These are phyloP conservation scores for Tricholoma furcatifolium DNA, from an alignment of 768 basidiomycete species.

Conservation along the genomic window DNA sequence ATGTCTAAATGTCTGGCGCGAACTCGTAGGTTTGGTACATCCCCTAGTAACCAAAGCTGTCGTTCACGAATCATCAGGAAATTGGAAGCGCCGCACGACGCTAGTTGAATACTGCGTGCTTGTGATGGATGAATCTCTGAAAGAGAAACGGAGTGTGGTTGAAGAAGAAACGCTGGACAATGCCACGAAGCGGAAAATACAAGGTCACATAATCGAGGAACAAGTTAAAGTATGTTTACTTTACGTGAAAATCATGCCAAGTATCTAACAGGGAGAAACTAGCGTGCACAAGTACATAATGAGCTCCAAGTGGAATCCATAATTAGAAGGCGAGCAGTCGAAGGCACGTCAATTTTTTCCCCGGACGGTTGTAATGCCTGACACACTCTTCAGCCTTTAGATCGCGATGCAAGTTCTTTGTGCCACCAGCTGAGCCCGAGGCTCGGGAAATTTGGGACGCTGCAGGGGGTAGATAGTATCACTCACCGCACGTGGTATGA, in stretches of 20 bases:
- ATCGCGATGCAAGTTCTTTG: conserved; percentile 78
- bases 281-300: conserved; percentile 76
- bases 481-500: conserved; percentile 10
- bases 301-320: conserved; percentile 74
- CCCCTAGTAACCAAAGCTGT: conserved; percentile 18
- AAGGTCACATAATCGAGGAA: conserved; percentile 59
- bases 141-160: conserved; percentile 50
- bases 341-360: conserved; percentile 50
- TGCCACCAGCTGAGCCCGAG: conserved; percentile 63
- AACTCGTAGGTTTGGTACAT: conserved; percentile 66
- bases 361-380: conserved; percentile 1
- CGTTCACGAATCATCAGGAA: conserved; percentile 31
- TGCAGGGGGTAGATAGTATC: conserved; percentile 14
- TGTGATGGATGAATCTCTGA: conserved; percentile 64
- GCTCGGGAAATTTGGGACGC: conserved; percentile 56
- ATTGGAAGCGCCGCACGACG: conserved; percentile 73
- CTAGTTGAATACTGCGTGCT: conserved; percentile 75
- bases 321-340: conserved; percentile 64
- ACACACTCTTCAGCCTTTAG: conserved; percentile 57
- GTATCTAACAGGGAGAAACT: conserved; percentile 10
- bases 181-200: conserved; percentile 44
- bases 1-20: conserved; percentile 74
- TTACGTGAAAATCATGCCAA: neutral
- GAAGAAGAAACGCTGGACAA: conserved; percentile 44
- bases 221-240: conserved; percentile 60